Evolutionary conservation across 805 yeast genomes (phyloP).

Genomic region (Saturnispora quitensis): DNA sequence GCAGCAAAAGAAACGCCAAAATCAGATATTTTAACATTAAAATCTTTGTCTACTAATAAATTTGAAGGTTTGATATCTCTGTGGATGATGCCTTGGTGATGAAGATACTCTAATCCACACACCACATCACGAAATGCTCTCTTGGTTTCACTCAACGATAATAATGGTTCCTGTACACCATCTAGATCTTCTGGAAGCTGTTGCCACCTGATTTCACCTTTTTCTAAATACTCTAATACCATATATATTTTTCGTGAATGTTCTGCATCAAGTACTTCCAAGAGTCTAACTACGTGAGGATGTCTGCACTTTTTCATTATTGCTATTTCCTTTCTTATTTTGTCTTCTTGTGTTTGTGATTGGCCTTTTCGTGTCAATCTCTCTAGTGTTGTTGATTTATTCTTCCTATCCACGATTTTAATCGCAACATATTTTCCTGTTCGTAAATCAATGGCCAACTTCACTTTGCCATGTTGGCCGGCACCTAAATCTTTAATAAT

Average conservation of each 20-base stretch:
- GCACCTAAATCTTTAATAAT: slow-evolving; percentile 79
- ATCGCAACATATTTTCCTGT: slow-evolving; percentile 72
- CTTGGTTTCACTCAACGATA: slow-evolving; percentile 59
- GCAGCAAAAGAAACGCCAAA: slow-evolving; percentile 87
- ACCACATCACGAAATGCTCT: slow-evolving; percentile 74
- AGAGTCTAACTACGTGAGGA: slow-evolving; percentile 81
- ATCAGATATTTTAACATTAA: slow-evolving; percentile 85
- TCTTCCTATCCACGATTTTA: slow-evolving; percentile 77
- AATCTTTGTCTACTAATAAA: slow-evolving; percentile 58
- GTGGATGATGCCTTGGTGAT: slow-evolving; percentile 84
- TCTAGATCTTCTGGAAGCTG: slow-evolving; percentile 20
- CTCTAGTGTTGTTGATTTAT: slow-evolving; percentile 36
- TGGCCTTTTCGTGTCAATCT: slow-evolving; percentile 25
- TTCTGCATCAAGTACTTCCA: slow-evolving; percentile 83
- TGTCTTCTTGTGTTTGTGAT: slow-evolving; percentile 46
- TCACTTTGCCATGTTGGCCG: slow-evolving; percentile 99
- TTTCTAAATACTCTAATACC: slow-evolving; percentile 81
- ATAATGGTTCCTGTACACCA: slow-evolving; percentile 43
- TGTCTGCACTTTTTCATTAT: slow-evolving; percentile 89
- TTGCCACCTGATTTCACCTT: slow-evolving; percentile 89
- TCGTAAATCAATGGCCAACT: slow-evolving; percentile 71
- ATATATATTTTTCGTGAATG: slow-evolving; percentile 78
- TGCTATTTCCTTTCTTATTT: slow-evolving; percentile 78
- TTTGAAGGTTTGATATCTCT: slow-evolving; percentile 96
- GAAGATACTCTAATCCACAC: slow-evolving; percentile 82